Evolutionary conservation across 108 stramenopile genomes (phyloP).

Genomic region (Mayamaea pseudoterrestris): DNA sequence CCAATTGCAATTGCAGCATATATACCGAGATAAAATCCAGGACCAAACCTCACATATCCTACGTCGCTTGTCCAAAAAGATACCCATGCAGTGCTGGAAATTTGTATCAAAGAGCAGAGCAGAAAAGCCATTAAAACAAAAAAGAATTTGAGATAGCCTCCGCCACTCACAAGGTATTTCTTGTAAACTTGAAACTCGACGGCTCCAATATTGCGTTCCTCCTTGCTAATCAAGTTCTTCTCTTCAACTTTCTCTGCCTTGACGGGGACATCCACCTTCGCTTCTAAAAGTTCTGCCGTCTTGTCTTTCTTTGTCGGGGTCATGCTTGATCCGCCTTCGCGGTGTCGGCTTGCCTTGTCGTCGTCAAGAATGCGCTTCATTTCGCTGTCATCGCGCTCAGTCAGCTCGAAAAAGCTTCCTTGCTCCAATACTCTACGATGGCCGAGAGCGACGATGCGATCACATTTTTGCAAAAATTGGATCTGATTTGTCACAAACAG

Average conservation of each 20-base stretch:
- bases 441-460: conserved; percentile 53
- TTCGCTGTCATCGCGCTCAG: conserved; percentile 42
- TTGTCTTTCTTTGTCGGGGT: conserved; percentile 4
- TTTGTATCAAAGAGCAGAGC: conserved; percentile 30
- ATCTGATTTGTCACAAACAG: conserved; percentile 88
- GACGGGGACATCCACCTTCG: not conserved
- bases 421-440: conserved; percentile 57
- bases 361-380: conserved; percentile 42
- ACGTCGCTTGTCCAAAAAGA: conserved; percentile 60
- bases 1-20: conserved; percentile 19
- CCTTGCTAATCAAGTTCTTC: conserved; percentile 32
- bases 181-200: conserved; percentile 40
- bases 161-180: conserved; percentile 51
- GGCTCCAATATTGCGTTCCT: conserved; percentile 53
- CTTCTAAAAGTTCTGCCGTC: not conserved
- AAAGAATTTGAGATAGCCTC: conserved; percentile 33
- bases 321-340: not conserved
- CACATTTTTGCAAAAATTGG: conserved; percentile 60
- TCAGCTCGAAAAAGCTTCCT: conserved; percentile 52
- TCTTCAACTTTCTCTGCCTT: not conserved
- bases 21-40: conserved; percentile 25
- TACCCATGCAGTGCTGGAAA: conserved; percentile 36
- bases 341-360: conserved; percentile 1
- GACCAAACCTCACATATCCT: conserved; percentile 25
- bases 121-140: conserved; percentile 36